A percentile compares a stretch with the other conserved stretches of the same genome.
Conservation (phyloP, 768 basidiomycete genomes). For the Pleurotus tuoliensis region DNA sequence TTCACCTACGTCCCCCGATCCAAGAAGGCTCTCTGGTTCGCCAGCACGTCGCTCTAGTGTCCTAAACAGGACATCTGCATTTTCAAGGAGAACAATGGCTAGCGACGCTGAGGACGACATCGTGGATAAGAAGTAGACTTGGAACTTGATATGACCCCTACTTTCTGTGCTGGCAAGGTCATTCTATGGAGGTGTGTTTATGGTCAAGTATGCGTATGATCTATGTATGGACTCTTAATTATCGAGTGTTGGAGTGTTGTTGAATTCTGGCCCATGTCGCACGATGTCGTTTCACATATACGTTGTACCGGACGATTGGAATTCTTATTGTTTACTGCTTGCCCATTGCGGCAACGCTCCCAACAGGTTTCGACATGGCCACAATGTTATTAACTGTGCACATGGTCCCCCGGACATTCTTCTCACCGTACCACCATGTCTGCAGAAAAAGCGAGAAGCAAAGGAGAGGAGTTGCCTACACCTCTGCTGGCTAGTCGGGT, state of each 20-base stretch:
- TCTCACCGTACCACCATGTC: not conserved
- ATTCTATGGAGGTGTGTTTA: not conserved
- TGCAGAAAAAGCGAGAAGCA: not conserved
- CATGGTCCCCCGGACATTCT: not conserved
- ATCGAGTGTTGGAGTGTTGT: not conserved
- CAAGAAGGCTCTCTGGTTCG: conserved; percentile 48
- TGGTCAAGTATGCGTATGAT: not conserved
- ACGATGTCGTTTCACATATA: not conserved
- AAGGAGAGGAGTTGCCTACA: not conserved
- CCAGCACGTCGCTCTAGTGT: conserved; percentile 42
- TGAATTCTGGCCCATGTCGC: not conserved
- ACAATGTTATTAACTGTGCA: not conserved
- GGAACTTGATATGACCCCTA: not conserved
- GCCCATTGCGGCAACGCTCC: too few species aligned
- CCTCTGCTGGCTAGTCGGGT: not conserved
- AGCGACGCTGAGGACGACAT: conserved; percentile 81
- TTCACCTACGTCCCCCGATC: conserved; percentile 29
- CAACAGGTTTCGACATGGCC: not conserved
- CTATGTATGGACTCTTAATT: not conserved
- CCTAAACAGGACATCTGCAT: conserved; percentile 45
- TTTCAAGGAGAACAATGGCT: conserved; percentile 76
- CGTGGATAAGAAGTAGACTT: conserved; percentile 29
- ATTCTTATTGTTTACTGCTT: too few species aligned
- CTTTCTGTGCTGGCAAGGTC: not conserved
- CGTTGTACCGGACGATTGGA: too few species aligned